Evolutionary conservation across 345 rosid genomes (phyloP).

Genomic region (Pugionium cornutum): DNA sequence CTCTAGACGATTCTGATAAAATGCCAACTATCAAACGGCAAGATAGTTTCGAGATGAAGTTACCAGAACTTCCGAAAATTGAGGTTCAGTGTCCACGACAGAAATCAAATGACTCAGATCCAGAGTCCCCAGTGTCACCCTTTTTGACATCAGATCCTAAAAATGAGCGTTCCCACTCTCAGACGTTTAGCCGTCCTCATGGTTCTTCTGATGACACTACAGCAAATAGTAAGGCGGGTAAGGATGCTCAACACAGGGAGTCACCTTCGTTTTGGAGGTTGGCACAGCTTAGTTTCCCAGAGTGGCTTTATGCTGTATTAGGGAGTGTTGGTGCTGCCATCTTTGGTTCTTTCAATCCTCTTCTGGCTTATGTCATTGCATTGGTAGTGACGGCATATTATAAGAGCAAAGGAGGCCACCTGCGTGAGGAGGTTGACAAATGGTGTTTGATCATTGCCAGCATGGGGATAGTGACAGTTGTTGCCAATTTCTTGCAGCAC

Average conservation of each 20-base stretch:
- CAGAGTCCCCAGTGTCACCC: constrained; percentile 98
- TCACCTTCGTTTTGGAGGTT: constrained; percentile 90
- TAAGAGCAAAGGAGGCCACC: constrained; percentile 44
- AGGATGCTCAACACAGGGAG: constrained; percentile 55
- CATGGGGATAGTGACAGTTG: constrained; percentile 97
- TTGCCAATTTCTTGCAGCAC: constrained; percentile 97
- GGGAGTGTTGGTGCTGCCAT: constrained; percentile 99
- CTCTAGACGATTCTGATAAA: constrained; percentile 59
- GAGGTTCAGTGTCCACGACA: constrained; percentile 66
- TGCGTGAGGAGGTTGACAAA: constrained; percentile 75
- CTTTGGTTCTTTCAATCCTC: constrained; percentile 98
- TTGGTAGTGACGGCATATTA: constrained; percentile 83
- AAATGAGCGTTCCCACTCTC: constrained; percentile 85
- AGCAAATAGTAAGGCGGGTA: constrained; percentile 49
- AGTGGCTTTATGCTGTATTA: constrained; percentile 96
- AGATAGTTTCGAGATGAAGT: constrained; percentile 93
- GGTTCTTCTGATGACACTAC: constrained; percentile 75
- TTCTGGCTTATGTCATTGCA: constrained; percentile 90
- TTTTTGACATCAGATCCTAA: constrained; percentile 92
- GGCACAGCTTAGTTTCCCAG: constrained; percentile 92
- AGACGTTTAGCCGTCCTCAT: constrained; percentile 91
- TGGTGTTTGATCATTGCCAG: constrained; percentile 98
- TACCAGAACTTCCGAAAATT: constrained; percentile 88
- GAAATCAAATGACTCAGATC: constrained; percentile 91
- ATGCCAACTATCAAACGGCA: constrained; percentile 92